Conservation (phyloP, 345 rosid species). For the Capsella bursapastoris region DNA sequence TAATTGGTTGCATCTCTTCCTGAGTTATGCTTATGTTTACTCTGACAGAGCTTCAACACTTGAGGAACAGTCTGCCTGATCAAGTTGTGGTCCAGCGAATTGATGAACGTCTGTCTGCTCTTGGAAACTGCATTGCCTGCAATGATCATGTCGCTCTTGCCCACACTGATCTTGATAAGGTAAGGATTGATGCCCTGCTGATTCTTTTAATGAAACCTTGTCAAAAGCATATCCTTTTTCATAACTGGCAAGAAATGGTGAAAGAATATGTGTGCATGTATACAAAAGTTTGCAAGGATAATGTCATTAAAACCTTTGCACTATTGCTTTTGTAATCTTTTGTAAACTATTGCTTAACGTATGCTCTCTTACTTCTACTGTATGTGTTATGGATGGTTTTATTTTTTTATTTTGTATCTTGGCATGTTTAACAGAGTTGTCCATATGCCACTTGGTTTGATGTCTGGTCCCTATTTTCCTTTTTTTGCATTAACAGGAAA, state of each 20-base stretch:
- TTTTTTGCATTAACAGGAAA: constrained; percentile 53
- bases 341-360: background rate
- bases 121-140: constrained; percentile 95
- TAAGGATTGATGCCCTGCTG: background rate
- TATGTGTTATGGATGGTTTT: background rate
- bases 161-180: constrained; percentile 87
- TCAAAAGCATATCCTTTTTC: background rate
- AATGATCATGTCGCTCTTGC: constrained; percentile 96
- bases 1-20: constrained; percentile 20
- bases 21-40: constrained; percentile 7
- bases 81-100: constrained; percentile 86
- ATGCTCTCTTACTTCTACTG: background rate
- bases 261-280: background rate
- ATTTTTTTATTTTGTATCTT: background rate
- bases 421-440: background rate
- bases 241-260: background rate
- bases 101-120: constrained; percentile 92
- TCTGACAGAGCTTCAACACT: constrained; percentile 80
- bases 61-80: constrained; percentile 95
- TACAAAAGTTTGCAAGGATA: background rate
- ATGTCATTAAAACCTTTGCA: background rate
- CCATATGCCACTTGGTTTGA: background rate
- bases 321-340: background rate
- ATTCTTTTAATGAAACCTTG: background rate
- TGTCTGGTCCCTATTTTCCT: background rate